Percentiles rank a stretch among this genome's conserved stretches.
phyloP scores from a whole-genome alignment of 1,284 basidiomycete species.

The Trametes polyzona region DNA sequence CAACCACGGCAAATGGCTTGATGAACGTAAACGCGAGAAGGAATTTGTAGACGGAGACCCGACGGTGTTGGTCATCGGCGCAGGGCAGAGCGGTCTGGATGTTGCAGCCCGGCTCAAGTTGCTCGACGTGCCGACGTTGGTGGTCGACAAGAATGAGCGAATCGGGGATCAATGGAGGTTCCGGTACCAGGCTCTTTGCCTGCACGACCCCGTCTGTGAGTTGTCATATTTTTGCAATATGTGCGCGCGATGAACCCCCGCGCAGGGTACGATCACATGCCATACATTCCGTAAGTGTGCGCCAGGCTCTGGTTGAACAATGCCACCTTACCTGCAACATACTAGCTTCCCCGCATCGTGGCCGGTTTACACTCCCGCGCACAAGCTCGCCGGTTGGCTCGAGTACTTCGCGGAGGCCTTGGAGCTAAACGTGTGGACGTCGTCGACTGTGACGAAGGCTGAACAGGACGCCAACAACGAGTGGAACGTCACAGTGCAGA shows the following conservation, averaged over 20 bases:
- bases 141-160: conserved; percentile 56
- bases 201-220: conserved; percentile 71
- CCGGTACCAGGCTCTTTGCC: conserved; percentile 61
- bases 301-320: too few relatives aligned
- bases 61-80: conserved; percentile 62
- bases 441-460: conserved; percentile 50
- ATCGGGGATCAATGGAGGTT: conserved; percentile 65
- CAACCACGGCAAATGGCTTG: conserved; percentile 47
- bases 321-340: background rate
- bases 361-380: conserved; percentile 64
- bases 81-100: conserved; percentile 67
- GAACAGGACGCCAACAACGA: conserved; percentile 50
- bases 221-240: conserved; percentile 11
- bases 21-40: conserved; percentile 44
- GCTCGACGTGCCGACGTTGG: conserved; percentile 53
- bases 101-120: conserved; percentile 62
- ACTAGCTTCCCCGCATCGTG: conserved; percentile 61
- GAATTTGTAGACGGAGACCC: conserved; percentile 45
- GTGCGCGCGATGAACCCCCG: background rate
- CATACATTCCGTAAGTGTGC: conserved; percentile 48
- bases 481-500: conserved; percentile 58
- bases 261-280: conserved; percentile 59
- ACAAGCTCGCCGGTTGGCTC: conserved; percentile 70
- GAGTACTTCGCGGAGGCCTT: conserved; percentile 67
- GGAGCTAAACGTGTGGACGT: conserved; percentile 71